Conservation (phyloP, 768 basidiomycete species). For the Boletus edulis region DNA sequence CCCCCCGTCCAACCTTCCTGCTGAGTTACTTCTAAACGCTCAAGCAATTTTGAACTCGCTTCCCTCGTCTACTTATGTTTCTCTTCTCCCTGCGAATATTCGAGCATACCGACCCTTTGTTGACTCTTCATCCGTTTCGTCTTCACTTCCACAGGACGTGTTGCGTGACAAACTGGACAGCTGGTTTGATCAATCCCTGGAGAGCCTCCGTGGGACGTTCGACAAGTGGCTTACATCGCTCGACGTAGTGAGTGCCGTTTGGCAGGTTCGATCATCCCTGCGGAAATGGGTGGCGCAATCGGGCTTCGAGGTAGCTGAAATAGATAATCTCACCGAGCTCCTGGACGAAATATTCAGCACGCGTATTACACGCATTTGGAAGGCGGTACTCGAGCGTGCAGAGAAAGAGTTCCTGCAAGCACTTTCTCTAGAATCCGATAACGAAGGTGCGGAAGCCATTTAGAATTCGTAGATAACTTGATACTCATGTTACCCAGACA, state of each 20-base stretch:
- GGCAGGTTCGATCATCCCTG: conserved; percentile 60
- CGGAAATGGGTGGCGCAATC: conserved; percentile 45
- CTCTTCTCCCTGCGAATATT: conserved; percentile 69
- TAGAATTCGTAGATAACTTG: background rate
- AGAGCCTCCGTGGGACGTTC: conserved; percentile 44
- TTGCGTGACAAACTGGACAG: conserved; percentile 48
- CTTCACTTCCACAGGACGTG: conserved; percentile 43
- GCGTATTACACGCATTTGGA: conserved; percentile 62
- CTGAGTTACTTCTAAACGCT: conserved; percentile 62
- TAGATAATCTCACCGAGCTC: conserved; percentile 36
- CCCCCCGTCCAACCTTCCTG: conserved; percentile 35
- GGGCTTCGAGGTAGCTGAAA: conserved; percentile 49
- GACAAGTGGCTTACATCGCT: conserved; percentile 59
- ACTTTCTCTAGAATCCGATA: conserved; percentile 30
- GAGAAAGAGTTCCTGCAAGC: conserved; percentile 44
- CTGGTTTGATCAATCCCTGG: conserved; percentile 62
- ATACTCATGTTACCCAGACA: conserved; percentile 37
- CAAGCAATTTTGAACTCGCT: conserved; percentile 63
- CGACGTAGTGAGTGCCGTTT: conserved; percentile 62
- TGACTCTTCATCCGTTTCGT: conserved; percentile 60
- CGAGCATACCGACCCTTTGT: conserved; percentile 84
- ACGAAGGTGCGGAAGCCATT: conserved; percentile 15
- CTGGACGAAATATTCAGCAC: conserved; percentile 55
- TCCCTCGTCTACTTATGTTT: conserved; percentile 82
- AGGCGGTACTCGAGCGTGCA: conserved; percentile 40